Evolutionary conservation across 352 stramenopile species (phyloP).

Genomic region (Phytophthora ohioensis): DNA sequence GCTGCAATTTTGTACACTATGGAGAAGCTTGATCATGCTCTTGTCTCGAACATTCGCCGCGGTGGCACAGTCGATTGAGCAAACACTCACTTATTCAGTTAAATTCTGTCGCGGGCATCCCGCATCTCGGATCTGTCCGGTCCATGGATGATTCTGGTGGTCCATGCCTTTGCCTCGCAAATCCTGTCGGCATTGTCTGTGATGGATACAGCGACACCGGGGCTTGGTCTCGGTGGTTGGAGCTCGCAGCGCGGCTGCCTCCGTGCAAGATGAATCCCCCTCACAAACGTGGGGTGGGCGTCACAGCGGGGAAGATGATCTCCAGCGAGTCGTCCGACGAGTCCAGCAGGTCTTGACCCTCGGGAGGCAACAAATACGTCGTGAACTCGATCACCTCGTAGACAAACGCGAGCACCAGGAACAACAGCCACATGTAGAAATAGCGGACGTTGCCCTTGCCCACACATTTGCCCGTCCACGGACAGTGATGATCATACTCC

Average conservation of each 20-base stretch:
- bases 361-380: constrained; percentile 80
- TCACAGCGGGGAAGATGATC: constrained; percentile 31
- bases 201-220: constrained; percentile 1
- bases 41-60: constrained; percentile 1
- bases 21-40: not conserved
- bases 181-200: constrained; percentile 20
- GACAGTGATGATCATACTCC: constrained; percentile 93
- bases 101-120: constrained; percentile 8
- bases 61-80: not conserved
- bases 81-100: constrained; percentile 14
- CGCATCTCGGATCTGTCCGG: constrained; percentile 1
- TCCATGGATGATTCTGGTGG: constrained; percentile 34
- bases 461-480: constrained; percentile 94
- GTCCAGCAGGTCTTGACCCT: constrained; percentile 50
- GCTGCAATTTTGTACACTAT: not conserved
- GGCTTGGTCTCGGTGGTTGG: constrained; percentile 6
- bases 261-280: constrained; percentile 17
- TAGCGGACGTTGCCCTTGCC: constrained; percentile 80
- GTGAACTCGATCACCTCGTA: constrained; percentile 91
- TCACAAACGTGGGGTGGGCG: constrained; percentile 28
- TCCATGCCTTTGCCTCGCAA: constrained; percentile 30
- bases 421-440: constrained; percentile 89
- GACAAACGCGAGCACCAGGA: constrained; percentile 87
- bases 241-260: constrained; percentile 21
- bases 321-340: constrained; percentile 50